Conservation (phyloP, 2,329 filamentous ascomycete species). For the Fusarium illudens region DNA sequence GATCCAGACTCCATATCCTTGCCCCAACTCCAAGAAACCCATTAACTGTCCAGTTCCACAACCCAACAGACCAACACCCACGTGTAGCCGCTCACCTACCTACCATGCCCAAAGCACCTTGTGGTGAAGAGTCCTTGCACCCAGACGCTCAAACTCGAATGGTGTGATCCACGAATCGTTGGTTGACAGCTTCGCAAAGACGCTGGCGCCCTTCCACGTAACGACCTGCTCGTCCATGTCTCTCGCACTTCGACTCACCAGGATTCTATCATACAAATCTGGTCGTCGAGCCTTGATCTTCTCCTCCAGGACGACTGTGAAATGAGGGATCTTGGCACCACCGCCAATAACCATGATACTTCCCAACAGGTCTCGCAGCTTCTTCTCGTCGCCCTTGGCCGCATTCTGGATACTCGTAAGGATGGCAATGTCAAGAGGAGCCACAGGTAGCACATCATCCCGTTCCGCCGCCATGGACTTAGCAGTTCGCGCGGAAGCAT, state of each 20-base stretch:
- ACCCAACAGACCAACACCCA: neutral
- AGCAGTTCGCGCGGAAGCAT: slow-evolving; percentile 59
- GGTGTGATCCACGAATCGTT: slow-evolving; percentile 96
- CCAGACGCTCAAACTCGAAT: slow-evolving; percentile 87
- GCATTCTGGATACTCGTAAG: slow-evolving; percentile 89
- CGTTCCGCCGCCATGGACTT: slow-evolving; percentile 71
- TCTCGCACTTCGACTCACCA: slow-evolving; percentile 76
- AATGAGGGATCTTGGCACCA: slow-evolving; percentile 80
- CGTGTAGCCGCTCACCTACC: too few relatives aligned
- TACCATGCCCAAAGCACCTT: slow-evolving; percentile 75
- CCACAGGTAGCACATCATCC: slow-evolving; percentile 82
- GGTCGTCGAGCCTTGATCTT: slow-evolving; percentile 73
- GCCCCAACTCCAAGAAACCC: slow-evolving; percentile 34
- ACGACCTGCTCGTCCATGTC: slow-evolving; percentile 98
- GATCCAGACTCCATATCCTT: slow-evolving; percentile 39
- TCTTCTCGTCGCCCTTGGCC: slow-evolving; percentile 88
- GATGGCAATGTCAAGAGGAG: slow-evolving; percentile 88
- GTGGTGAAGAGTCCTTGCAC: slow-evolving; percentile 82
- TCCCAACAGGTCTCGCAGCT: slow-evolving; percentile 86
- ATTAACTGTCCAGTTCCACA: slow-evolving; percentile 9
- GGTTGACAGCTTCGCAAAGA: slow-evolving; percentile 89
- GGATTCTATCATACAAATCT: slow-evolving; percentile 67
- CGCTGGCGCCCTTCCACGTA: slow-evolving; percentile 95
- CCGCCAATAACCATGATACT: slow-evolving; percentile 92
- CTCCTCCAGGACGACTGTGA: slow-evolving; percentile 85